Evolutionary conservation across 1,284 basidiomycete species (phyloP).

Genomic region (Cutaneotrichosporon cavernicola): DNA sequence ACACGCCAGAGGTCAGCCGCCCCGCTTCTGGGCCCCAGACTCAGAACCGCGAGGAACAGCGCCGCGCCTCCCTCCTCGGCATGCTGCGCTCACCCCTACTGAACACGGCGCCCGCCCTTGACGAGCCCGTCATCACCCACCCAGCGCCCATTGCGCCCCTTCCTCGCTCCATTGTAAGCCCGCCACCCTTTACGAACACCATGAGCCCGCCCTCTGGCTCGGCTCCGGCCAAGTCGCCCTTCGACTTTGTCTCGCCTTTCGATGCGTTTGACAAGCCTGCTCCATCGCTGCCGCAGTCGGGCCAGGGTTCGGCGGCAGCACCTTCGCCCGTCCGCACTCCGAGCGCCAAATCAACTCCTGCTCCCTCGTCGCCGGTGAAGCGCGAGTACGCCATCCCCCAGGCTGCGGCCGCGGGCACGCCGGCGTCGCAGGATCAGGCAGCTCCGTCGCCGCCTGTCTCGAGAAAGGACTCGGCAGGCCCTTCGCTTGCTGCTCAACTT

Average conservation of each 20-base stretch:
- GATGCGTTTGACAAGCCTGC: constrained; percentile 37
- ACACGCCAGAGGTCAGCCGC: constrained; percentile 14
- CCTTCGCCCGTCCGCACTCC: not conserved
- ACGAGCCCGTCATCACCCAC: constrained; percentile 22
- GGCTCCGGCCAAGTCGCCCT: constrained; percentile 33
- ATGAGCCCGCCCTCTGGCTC: not conserved
- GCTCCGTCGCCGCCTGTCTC: constrained; percentile 1
- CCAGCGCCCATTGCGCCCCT: constrained; percentile 3
- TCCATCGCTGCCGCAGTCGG: not conserved
- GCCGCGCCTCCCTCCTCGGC: constrained; percentile 20
- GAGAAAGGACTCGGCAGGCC: constrained; percentile 15
- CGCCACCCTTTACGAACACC: not conserved
- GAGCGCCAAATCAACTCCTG: constrained; percentile 1
- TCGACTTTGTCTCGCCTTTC: constrained; percentile 50
- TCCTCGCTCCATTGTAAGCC: not conserved
- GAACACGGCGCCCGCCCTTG: constrained; percentile 1
- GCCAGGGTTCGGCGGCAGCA: not conserved
- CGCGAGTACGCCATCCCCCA: not conserved
- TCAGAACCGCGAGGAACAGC: constrained; percentile 11
- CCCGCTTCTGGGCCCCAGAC: constrained; percentile 14
- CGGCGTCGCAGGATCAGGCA: not conserved
- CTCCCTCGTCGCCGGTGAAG: constrained; percentile 5
- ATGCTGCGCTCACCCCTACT: constrained; percentile 11
- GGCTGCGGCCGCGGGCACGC: constrained; percentile 12
- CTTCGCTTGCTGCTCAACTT: constrained; percentile 27